Base-by-base conservation (phyloP, 1,139 yeast genomes). In the Blastobotrys serpentis region DNA sequence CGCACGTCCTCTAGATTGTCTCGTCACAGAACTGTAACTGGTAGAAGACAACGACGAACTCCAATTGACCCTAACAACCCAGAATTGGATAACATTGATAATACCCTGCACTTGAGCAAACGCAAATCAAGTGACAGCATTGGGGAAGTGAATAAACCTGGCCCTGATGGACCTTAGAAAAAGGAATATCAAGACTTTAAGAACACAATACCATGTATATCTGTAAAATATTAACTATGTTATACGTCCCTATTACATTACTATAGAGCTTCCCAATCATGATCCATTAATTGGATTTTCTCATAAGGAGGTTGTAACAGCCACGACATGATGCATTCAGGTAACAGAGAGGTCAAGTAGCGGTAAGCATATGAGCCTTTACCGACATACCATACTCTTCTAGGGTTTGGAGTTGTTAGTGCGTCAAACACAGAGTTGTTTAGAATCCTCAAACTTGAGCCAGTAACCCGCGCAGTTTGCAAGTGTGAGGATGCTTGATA, bases 351-450 rank as follows among this genome's bases (percentile, higher is more conserved):
- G 2, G 69, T 58, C 26, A 70, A 55, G 43, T 62, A 52, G 41
- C 64, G 63, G 54, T 71, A 71, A 6, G 67, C 56, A 42, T 59
- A 60, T 33, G 72, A 61, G 2, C 73, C 73, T 17, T 60, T 50
- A n/a, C 75, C 75, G 2, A 68, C 71, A 47, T 69, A 61, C 49
- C 60, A 62, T n/a, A 68, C 67, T 1, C 72, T 57, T 4, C 56
- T 52, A 3, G 72, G 71, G 13, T 47, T 40, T 2, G 57, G 44
- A 2, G 53, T 53, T 3, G 66, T 62, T 33, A 71, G 56, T 1
- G 65, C 63, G 40, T 69, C 73, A 46, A 61, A 69, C 8, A 71
- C 58, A 2, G 73, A 64, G 43, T 61, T 60, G 47, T 67, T 64
- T 13, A 71, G 60, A 4, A 53, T 58, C 29, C 64, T 54, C 26